Percentiles rank a stretch among this genome's conserved stretches.
Conservation (phyloP, 495 filamentous ascomycete species). For the Aspergillus olivimuriae region DNA sequence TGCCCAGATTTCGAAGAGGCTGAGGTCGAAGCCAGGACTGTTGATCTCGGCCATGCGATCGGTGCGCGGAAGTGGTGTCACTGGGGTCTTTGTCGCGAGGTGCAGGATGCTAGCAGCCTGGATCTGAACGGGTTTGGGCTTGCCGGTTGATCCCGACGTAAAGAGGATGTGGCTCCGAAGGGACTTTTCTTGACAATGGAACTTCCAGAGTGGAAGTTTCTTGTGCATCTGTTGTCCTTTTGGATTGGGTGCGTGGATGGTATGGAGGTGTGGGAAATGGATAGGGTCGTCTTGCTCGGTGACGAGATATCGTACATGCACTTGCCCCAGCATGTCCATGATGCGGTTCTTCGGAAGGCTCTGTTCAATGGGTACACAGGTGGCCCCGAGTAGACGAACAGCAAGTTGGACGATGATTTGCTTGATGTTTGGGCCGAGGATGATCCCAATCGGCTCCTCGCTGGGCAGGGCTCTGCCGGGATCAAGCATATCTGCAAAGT, state of each 20-base stretch:
- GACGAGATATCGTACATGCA: neutral
- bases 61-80: neutral
- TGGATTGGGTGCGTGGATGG: too few relatives aligned
- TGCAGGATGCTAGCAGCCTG: neutral
- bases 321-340: neutral
- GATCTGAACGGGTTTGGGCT: neutral
- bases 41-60: constrained; percentile 2
- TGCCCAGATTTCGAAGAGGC: constrained; percentile 7
- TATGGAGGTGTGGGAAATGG: neutral
- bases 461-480: neutral
- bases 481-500: neutral
- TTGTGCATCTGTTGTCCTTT: neutral
- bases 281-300: neutral
- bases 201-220: too few relatives aligned
- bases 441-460: neutral
- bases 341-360: neutral
- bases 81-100: too few relatives aligned
- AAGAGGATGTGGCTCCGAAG: neutral
- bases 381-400: neutral
- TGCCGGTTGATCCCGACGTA: neutral
- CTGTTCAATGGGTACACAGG: neutral
- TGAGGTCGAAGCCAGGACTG: constrained; percentile 6
- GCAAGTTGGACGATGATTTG: neutral
- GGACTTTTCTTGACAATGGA: neutral
- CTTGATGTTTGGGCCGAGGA: neutral